Evolutionary conservation across 129 eudicot species (phyloP), one percentile per base, ranked within the genome.

Genomic region (Helianthus annuus): DNA sequence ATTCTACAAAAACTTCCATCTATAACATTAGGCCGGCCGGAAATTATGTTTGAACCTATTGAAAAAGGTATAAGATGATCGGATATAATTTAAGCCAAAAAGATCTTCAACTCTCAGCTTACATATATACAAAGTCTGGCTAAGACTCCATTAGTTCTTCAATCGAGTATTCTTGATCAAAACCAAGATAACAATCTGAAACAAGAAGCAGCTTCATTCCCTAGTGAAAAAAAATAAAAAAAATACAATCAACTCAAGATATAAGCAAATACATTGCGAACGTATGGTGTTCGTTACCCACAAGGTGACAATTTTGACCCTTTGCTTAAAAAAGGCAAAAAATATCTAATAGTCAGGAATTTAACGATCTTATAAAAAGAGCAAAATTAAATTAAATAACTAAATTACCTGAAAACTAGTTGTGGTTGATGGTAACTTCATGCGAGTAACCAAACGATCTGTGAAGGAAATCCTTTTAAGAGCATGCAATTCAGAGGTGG

Each of bases 111-210:
- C 15, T 48, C 14, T 48, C 52, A 2, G 14, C 13, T 48, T 0
- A 48, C 0, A 15, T 48, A 29, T 59, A 11, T 7, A n/a, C 55
- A 3, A 1, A 12, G 0, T 12, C 12, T 39, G 27, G 68, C 48
- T 70, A 78, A 72, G 81, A 69, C 51, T 64, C 62, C 48, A 70
- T 57, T 19, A 83, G 80, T 62, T 83, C 70, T 76, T 85, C 87
- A 29, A 90, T 69, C 6, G 91, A 76, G 81, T 82, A 79, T 60
- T 90, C 97, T 63, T 82, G 91, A 66, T 94, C 98, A 32, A 75
- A 88, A 68, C 96, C 96, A 13, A 94, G 83, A 84, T 94, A 94
- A 80, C 97, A 87, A 81, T 94, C 98, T 52, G 98, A 94, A 42
- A 94, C 86, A 4, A 94, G 70, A 9, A 90, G 76, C 80, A 94